phyloP scores from a whole-genome alignment of 228 moss, liverwort and hornwort species.

The Sphagnum magellanicum region DNA sequence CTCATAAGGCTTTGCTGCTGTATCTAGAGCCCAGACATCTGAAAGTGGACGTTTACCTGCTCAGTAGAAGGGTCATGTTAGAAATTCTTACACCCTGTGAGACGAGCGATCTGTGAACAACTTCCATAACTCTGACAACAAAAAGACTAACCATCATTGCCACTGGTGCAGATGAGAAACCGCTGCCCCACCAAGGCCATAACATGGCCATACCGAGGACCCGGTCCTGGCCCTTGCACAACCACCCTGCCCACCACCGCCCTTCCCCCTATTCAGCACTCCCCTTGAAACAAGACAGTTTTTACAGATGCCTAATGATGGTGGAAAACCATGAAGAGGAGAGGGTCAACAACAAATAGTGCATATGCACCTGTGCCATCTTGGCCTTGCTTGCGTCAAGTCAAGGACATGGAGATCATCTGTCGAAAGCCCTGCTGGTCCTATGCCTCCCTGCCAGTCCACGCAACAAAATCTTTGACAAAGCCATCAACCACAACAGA shows the following conservation, averaged over 20 bases:
- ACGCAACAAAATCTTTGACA: too few relatives aligned
- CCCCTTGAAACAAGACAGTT: background rate
- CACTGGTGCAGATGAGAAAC: conserved; percentile 89
- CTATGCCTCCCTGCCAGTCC: conserved; percentile 49
- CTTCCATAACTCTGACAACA: too few relatives aligned
- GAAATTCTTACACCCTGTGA: too few relatives aligned
- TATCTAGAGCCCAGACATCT: conserved; percentile 96
- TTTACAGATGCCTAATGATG: too few relatives aligned
- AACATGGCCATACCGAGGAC: conserved; percentile 93
- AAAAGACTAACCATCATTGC: conserved; percentile 70
- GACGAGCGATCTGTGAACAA: too few relatives aligned
- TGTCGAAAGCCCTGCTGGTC: conserved; percentile 57
- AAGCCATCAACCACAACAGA: too few relatives aligned
- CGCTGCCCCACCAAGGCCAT: conserved; percentile 91
- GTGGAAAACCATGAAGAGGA: too few relatives aligned
- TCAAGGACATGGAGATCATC: conserved; percentile 65
- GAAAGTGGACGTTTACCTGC: conserved; percentile 92
- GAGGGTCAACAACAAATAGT: background rate
- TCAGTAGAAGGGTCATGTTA: background rate
- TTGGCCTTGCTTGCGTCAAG: conserved; percentile 56
- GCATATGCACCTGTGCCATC: conserved; percentile 50
- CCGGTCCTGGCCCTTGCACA: conserved; percentile 91
- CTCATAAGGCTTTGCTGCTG: conserved; percentile 93
- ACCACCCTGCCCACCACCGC: conserved; percentile 53
- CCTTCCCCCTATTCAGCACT: conserved; percentile 4